These are phyloP conservation scores for Mortierella alpina DNA, from an alignment of 192 early-diverging fungal species.

Conservation along the genomic window DNA sequence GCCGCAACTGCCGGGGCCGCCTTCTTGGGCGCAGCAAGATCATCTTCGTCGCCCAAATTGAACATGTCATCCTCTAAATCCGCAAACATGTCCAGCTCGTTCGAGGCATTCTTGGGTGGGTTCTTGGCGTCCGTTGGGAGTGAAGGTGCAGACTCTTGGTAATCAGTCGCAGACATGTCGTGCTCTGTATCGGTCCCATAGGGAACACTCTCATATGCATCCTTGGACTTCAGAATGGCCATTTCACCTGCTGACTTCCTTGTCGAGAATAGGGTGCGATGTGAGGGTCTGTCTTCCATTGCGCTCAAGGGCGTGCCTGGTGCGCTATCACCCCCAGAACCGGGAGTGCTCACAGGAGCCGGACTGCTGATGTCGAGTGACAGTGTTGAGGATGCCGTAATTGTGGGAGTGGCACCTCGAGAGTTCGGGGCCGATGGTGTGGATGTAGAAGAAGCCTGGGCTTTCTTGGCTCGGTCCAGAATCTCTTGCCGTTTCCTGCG, in stretches of 20 bases:
- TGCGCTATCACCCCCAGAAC: conserved; percentile 82
- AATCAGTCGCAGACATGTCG: conserved; percentile 77
- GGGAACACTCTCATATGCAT: conserved; percentile 58
- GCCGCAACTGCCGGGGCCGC: conserved; percentile 24
- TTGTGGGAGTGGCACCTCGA: conserved; percentile 5
- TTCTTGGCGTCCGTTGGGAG: conserved; percentile 18
- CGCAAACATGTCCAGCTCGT: conserved; percentile 79
- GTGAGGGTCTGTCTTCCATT: conserved; percentile 72
- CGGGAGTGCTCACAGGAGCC: conserved; percentile 32
- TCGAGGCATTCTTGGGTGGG: conserved; percentile 23
- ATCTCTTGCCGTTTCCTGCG: conserved; percentile 82
- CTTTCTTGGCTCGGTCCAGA: conserved; percentile 72
- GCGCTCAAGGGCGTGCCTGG: conserved; percentile 78
- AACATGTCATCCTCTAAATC: conserved; percentile 81
- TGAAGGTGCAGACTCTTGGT: conserved; percentile 58
- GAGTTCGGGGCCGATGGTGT: conserved; percentile 19
- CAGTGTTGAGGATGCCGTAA: conserved; percentile 8
- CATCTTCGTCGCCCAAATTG: conserved; percentile 27
- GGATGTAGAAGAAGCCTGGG: conserved; percentile 50
- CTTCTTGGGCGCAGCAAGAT: conserved; percentile 16
- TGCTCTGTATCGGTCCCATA: conserved; percentile 53
- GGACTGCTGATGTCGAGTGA: conserved; percentile 18
- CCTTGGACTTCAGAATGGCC: conserved; percentile 58
- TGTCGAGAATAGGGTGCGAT: conserved; percentile 30
- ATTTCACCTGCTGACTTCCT: conserved; percentile 57